Base-by-base conservation (phyloP, 2,329 filamentous ascomycete species). In the Coniochaeta ligniaria region DNA sequence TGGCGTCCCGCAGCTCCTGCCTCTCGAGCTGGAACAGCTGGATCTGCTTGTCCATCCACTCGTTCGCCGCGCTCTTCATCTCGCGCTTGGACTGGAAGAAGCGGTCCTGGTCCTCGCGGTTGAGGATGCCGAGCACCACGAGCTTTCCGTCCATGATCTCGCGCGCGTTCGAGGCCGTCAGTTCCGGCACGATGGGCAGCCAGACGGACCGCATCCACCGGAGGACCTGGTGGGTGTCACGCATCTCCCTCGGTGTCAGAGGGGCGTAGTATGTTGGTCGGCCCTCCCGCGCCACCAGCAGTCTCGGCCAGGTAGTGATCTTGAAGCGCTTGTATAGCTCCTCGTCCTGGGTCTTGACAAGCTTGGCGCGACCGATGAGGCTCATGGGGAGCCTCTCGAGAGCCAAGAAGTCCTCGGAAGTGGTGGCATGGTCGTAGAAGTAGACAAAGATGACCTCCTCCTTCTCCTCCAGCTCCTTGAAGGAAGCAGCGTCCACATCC, bases 1-100 rank as follows among this genome's bases (percentile, higher is more conserved):
- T 99, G 6, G 92, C 88, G 73, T 98, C 93, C 59, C 95, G 88
- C 57, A 97, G 82, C 74, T 96, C 95, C 77, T 97, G 92, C 61
- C 94, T 83, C 75, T 98, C 94, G 17, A 96, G 85, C 73, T 96
- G 91, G 80, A 96, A 97, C 43, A 92, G 83, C 67, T 94, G 88
- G 20, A 91, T 89, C 75, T 97, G 91, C 77, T 96, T 95, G 73
- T 98, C 94, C 84, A 98, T 96, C 93, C 95, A 99, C 74, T 98
- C 95, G 63, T 93, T 83, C 9, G 95, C 95, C 1, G 95, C 95
- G 66, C 89, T 94, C 83, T 98, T 98, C 76, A 99, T 87, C 76
- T 99, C 96, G 36, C 89, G 87, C 73, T 91, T 90, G 28, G 91
- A 90, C 60, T 83, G 81, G 58, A 85, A 78, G 72, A 96, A 96